These are phyloP conservation scores for Jatropha podagrica DNA, from an alignment of 441 rosid species.

Conservation along the genomic window DNA sequence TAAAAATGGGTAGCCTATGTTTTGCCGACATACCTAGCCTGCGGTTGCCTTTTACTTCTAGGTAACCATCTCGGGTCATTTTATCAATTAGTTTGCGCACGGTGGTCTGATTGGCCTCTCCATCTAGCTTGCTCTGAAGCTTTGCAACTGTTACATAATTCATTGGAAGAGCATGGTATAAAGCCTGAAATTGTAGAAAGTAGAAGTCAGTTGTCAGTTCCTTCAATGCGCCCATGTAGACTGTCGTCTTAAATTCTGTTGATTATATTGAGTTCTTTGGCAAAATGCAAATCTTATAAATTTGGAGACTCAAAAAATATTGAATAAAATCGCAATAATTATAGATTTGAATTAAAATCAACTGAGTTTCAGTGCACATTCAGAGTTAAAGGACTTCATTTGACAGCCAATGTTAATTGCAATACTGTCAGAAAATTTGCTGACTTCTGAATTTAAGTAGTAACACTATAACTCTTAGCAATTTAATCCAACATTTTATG, in stretches of 20 bases:
- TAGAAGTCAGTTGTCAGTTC: slow-evolving; percentile 12
- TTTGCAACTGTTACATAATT: slow-evolving; percentile 59
- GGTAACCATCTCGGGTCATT: slow-evolving; percentile 75
- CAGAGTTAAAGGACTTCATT: background rate
- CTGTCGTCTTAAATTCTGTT: background rate
- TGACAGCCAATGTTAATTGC: no score
- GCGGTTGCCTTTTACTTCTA: slow-evolving; percentile 71
- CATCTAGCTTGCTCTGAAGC: slow-evolving; percentile 75
- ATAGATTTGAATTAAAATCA: background rate
- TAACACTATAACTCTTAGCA: no score
- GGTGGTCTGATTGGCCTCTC: slow-evolving; percentile 63
- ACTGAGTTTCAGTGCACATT: background rate
- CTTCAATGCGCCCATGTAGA: background rate
- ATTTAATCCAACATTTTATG: no score
- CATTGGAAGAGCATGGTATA: slow-evolving; percentile 85
- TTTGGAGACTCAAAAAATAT: background rate
- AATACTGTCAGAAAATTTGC: no score
- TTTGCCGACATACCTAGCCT: slow-evolving; percentile 63
- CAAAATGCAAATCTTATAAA: background rate
- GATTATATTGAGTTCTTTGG: background rate
- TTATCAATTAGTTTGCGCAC: slow-evolving; percentile 70
- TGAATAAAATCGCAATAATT: background rate
- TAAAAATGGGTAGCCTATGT: slow-evolving; percentile 17
- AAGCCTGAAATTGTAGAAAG: slow-evolving; percentile 47
- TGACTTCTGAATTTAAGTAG: no score